phyloP scores from a whole-genome alignment of 345 rosid genomes.

The Acer negundo region DNA sequence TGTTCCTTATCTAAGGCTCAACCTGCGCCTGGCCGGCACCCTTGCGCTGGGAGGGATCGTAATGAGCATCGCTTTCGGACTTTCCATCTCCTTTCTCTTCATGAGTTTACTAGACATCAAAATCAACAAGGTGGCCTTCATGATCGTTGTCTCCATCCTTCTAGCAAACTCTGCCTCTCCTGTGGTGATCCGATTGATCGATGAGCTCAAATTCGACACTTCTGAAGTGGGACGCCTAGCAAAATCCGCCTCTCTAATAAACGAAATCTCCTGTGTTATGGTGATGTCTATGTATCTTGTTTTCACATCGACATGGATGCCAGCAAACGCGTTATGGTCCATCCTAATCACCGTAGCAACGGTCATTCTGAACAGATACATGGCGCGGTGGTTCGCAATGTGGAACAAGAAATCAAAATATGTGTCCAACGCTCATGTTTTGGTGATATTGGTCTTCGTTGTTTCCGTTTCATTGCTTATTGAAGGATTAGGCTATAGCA shows the following conservation, averaged over 20 bases:
- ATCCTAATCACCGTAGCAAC: constrained; percentile 31
- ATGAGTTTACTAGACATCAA: constrained; percentile 25
- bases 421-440: constrained; percentile 57
- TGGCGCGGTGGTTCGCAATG: constrained; percentile 57
- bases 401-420: constrained; percentile 64
- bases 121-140: constrained; percentile 19
- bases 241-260: constrained; percentile 51
- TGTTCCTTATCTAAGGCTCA: constrained; percentile 51
- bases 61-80: constrained; percentile 41
- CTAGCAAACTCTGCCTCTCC: constrained; percentile 76
- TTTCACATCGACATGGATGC: constrained; percentile 24
- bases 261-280: constrained; percentile 51
- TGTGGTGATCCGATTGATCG: constrained; percentile 55
- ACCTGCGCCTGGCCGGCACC: constrained; percentile 43
- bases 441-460: constrained; percentile 44
- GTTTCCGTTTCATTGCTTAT: constrained; percentile 34
- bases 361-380: constrained; percentile 44
- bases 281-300: constrained; percentile 28
- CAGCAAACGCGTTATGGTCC: constrained; percentile 31
- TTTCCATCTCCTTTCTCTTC: constrained; percentile 39
- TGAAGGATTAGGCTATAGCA: constrained; percentile 47
- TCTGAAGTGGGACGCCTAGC: constrained; percentile 71
- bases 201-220: constrained; percentile 70
- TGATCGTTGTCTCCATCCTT: constrained; percentile 36
- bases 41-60: constrained; percentile 50